These are phyloP conservation scores for Cercospora nicotianae DNA, from an alignment of 2,329 filamentous ascomycete genomes.

Conservation along the genomic window DNA sequence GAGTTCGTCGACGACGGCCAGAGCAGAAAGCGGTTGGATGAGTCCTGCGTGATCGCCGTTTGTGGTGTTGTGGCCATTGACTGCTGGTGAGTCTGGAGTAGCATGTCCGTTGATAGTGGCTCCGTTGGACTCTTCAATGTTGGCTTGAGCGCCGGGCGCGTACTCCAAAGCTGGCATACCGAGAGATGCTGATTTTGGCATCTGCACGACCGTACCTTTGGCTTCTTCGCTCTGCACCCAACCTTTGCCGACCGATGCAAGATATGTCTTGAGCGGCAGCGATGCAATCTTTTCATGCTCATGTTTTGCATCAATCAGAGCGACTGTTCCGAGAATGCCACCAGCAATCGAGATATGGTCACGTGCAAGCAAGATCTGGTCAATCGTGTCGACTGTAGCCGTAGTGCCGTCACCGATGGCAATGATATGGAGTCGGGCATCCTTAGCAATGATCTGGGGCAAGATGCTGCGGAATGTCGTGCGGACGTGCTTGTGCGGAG, in stretches of 20 bases:
- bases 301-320: constrained; percentile 26
- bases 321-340: constrained; percentile 23
- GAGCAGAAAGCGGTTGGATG: not conserved
- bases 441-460: constrained; percentile 44
- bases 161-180: constrained; percentile 3
- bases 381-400: constrained; percentile 25
- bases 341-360: not conserved
- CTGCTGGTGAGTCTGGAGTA: not conserved
- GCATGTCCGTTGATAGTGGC: not conserved
- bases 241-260: constrained; percentile 19
- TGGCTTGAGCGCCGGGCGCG: constrained; percentile 1
- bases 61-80: not conserved
- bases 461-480: constrained; percentile 68
- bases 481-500: constrained; percentile 60
- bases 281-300: constrained; percentile 15
- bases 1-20: not conserved
- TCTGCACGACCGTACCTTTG: constrained; percentile 15
- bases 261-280: constrained; percentile 16
- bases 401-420: constrained; percentile 68
- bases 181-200: constrained; percentile 1
- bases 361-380: constrained; percentile 14
- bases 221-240: constrained; percentile 26
- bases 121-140: not conserved
- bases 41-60: not conserved
- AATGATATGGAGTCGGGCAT: constrained; percentile 65